phyloP scores from a whole-genome alignment of 2,329 filamentous ascomycete species.

The Aspergillus sp. region DNA sequence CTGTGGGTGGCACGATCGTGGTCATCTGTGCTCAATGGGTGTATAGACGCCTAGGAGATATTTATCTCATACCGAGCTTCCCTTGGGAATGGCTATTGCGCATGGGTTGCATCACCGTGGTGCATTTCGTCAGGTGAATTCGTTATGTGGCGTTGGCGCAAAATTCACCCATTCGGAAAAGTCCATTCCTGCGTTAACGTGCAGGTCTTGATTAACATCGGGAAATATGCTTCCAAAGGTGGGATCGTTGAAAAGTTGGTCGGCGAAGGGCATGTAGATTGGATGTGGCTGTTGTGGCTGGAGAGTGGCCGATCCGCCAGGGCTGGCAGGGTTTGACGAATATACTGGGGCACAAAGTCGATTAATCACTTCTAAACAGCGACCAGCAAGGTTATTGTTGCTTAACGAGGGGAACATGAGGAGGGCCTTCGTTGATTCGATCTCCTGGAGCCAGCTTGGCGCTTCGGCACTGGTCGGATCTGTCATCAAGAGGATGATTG shows the following conservation, averaged over 20 bases:
- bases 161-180: slow-evolving; percentile 44
- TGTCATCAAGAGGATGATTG: slow-evolving; percentile 45
- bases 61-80: neutral
- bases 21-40: neutral
- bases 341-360: slow-evolving; percentile 36
- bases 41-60: too few species aligned
- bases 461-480: slow-evolving; percentile 39
- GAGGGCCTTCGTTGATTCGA: slow-evolving; percentile 42
- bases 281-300: slow-evolving; percentile 16
- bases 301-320: slow-evolving; percentile 14
- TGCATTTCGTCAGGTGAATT: slow-evolving; percentile 13
- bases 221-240: slow-evolving; percentile 38
- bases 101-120: neutral
- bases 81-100: neutral
- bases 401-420: slow-evolving; percentile 39
- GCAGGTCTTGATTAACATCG: slow-evolving; percentile 32
- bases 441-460: slow-evolving; percentile 38
- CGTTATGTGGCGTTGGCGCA: slow-evolving; percentile 25
- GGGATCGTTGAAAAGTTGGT: slow-evolving; percentile 37
- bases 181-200: slow-evolving; percentile 31
- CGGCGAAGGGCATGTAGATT: slow-evolving; percentile 38
- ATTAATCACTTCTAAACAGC: slow-evolving; percentile 41
- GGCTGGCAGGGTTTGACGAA: slow-evolving; percentile 13
- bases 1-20: neutral
- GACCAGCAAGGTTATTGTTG: slow-evolving; percentile 40